These are phyloP conservation scores for Fusarium equiseti DNA, from an alignment of 2,329 filamentous ascomycete species.

Conservation along the genomic window DNA sequence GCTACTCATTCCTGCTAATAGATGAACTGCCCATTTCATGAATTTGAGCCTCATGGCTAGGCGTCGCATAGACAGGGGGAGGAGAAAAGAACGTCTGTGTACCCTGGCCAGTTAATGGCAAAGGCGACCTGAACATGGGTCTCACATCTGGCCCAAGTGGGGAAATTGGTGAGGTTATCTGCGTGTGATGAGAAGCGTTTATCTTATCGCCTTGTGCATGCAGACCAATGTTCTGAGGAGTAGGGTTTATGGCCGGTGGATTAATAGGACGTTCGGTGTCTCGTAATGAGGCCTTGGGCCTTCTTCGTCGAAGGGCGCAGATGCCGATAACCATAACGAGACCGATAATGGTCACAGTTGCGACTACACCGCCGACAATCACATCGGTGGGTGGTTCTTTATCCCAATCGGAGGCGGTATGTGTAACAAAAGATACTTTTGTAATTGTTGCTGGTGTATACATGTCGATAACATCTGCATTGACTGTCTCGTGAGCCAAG, in stretches of 20 bases:
- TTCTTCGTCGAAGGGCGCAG: no score
- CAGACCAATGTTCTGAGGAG: no score
- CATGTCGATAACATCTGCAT: neutral
- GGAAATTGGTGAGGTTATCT: neutral
- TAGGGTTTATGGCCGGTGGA: no score
- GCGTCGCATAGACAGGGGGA: neutral
- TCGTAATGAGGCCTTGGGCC: no score
- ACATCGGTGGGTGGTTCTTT: neutral
- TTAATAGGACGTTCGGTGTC: no score
- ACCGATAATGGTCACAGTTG: neutral
- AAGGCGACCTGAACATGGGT: neutral
- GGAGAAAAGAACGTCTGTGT: neutral
- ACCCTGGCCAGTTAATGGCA: fast-evolving
- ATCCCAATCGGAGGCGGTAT: fast-evolving
- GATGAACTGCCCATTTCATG: neutral
- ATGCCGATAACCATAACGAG: no score
- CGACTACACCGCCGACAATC: neutral
- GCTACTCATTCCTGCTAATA: neutral
- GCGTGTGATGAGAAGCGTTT: neutral
- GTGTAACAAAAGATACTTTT: neutral
- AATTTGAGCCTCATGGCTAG: neutral
- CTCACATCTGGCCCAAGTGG: neutral
- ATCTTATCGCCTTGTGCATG: neutral
- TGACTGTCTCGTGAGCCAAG: neutral
- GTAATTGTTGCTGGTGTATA: neutral